Base-by-base conservation (phyloP, 2,329 filamentous ascomycete genomes). In the Colletotrichum falcatum region DNA sequence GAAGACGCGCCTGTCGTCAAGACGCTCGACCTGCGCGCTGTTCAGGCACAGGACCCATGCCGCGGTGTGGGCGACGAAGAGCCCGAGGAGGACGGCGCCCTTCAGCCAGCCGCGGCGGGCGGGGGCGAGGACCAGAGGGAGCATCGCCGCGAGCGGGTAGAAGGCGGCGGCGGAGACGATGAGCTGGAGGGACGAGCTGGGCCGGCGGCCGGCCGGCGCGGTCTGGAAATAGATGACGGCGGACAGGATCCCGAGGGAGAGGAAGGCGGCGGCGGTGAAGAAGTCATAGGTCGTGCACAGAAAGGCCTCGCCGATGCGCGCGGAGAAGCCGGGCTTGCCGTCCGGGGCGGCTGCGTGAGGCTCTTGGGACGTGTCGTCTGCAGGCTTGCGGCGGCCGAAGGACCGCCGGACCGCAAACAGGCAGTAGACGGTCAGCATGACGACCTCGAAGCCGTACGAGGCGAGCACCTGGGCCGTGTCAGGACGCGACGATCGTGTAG, bases 31-130 rank as follows among this genome's bases (percentile, higher is more conserved):
- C n/a, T 67, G 67, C 26, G 60, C 46, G 49, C 33, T 49, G 44
- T 61, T 67, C 5, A 54, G 42, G 54, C 56, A 71, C 20, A 71
- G 39, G n/a, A 69, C 42, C 63, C 67, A 71, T 18, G 48, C 67
- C 1, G 54, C 55, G 1, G 67, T 67, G 12, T 70, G 60, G 2
- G 64, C 26, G 23, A 66, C 33, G 44, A 65, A 71, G 42, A 72
- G 48, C 6, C 26, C 8, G 1, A 49, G 18, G 20, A 58, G 44
- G 1, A 71, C 33, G 26, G 62, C 23, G n/a, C 42, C 62, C 30
- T 72, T 67, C 18, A 61, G 35, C 48, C 63, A 64, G 16, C 51
- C 51, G 11, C 59, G 51, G 5, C 55, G 58, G 8, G n/a, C 23
- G 26, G 60, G 59, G 23, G 53, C 28, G 23, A 61, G 46, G 23